These are phyloP conservation scores for Globisporangium iwayamae DNA, from an alignment of 352 stramenopile species.

Conservation along the genomic window DNA sequence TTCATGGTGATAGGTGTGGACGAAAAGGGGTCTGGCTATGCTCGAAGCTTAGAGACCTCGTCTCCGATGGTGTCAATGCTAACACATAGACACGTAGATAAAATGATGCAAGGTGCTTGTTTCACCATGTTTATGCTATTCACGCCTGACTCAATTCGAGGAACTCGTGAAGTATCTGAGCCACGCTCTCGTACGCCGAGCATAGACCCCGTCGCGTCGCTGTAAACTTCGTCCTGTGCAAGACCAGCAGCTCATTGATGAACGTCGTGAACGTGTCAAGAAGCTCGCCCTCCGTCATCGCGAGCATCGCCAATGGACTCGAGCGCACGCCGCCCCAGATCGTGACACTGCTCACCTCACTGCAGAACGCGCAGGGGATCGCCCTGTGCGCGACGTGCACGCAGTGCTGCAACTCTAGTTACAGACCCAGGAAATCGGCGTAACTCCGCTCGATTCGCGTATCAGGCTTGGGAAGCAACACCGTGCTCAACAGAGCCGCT, in stretches of 20 bases:
- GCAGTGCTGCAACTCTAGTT: background rate
- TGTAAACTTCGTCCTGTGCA: background rate
- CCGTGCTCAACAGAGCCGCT: background rate
- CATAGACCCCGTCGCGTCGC: background rate
- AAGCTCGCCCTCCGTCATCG: background rate
- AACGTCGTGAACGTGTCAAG: background rate
- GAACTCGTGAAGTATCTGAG: background rate
- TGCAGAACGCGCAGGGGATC: background rate
- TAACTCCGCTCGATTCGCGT: background rate
- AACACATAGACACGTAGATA: no score
- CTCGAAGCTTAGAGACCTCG: no score
- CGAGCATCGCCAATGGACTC: background rate
- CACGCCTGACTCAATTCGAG: background rate
- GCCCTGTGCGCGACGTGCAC: background rate
- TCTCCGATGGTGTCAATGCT: no score
- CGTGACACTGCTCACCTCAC: background rate
- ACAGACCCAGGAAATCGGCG: background rate
- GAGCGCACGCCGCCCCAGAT: background rate
- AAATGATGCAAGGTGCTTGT: no score
- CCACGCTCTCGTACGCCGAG: background rate
- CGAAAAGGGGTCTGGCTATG: no score
- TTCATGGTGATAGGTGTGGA: no score
- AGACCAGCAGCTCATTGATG: background rate
- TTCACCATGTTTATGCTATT: background rate
- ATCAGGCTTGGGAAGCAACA: background rate